phyloP scores from a whole-genome alignment of 2,329 filamentous ascomycete genomes.

The Septoria petroselini region DNA sequence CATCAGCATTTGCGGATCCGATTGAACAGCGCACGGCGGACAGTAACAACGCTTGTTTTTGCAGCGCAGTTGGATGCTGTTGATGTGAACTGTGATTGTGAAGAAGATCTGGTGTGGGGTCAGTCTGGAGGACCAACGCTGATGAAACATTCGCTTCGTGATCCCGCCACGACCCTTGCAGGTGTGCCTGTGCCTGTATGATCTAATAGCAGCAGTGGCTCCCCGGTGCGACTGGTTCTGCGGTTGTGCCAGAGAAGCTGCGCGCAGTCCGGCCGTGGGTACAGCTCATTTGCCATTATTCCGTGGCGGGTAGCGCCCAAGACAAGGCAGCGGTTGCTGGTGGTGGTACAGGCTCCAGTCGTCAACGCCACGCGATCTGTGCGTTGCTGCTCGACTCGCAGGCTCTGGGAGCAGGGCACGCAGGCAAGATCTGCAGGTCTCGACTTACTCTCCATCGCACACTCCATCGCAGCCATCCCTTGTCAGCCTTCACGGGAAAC shows the following conservation, averaged over 20 bases:
- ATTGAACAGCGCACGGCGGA: too few species aligned
- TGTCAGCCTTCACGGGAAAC: conserved; percentile 1
- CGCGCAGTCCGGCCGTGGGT: neutral
- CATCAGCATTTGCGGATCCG: too few species aligned
- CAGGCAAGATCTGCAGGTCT: conserved; percentile 14
- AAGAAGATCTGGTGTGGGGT: neutral
- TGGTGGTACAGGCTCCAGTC: conserved; percentile 12
- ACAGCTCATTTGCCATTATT: conserved; percentile 1
- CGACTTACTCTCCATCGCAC: conserved; percentile 13
- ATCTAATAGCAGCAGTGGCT: conserved; percentile 4
- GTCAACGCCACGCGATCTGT: conserved; percentile 25
- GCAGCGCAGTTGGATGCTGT: too few species aligned
- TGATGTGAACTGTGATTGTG: too few species aligned
- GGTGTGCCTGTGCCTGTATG: conserved; percentile 19
- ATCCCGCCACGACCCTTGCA: conserved; percentile 13
- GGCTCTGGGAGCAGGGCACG: neutral
- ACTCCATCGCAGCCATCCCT: conserved; percentile 13
- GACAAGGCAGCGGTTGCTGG: conserved; percentile 10
- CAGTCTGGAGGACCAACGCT: neutral
- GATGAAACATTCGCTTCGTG: conserved; percentile 8
- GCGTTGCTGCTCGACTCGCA: conserved; percentile 13
- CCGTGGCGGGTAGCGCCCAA: conserved; percentile 10
- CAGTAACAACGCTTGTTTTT: too few species aligned
- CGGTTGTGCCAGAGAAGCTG: neutral
- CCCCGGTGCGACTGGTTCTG: neutral